phyloP scores from a whole-genome alignment of 2,329 filamentous ascomycete genomes.

The Exophiala phaeomuriformis region DNA sequence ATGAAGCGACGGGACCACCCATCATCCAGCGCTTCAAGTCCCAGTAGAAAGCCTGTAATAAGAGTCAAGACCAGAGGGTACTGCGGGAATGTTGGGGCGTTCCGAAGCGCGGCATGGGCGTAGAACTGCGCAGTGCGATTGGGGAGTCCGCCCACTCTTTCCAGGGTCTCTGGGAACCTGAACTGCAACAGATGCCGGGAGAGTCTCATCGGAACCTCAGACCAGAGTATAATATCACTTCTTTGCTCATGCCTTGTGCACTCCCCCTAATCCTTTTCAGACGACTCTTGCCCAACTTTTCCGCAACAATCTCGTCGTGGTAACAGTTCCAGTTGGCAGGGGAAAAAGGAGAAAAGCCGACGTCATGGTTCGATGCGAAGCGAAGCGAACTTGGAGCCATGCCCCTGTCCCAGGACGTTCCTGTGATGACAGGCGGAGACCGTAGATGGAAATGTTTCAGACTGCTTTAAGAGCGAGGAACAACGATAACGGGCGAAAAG shows the following conservation, averaged over 20 bases:
- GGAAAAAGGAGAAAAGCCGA: conserved; percentile 14
- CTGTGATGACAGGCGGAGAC: conserved; percentile 7
- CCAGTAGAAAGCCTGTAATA: not conserved
- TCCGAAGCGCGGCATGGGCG: conserved; percentile 10
- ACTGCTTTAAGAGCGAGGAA: not conserved
- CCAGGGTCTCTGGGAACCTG: not conserved
- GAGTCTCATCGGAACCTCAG: not conserved
- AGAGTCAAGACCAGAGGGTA: not conserved
- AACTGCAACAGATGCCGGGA: not conserved
- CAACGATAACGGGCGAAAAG: not conserved
- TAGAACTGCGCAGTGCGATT: conserved; percentile 2
- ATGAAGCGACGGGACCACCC: conserved; percentile 12
- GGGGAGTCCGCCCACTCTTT: not conserved
- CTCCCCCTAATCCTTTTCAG: not conserved
- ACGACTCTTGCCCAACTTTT: not conserved
- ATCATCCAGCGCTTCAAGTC: conserved; percentile 6
- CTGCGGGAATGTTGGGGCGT: conserved; percentile 3
- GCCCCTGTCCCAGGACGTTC: conserved; percentile 4
- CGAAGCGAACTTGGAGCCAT: conserved; percentile 16
- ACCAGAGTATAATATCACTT: not conserved
- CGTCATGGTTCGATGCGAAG: conserved; percentile 17
- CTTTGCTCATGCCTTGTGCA: not conserved
- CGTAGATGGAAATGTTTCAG: not conserved
- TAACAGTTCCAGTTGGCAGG: not conserved
- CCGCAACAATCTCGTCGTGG: not conserved